A percentile compares a stretch with the other conserved stretches of the same genome.
These are phyloP conservation scores for Cryptosporidium sp. DNA, from an alignment of 169 alveolate genomes.

Conservation along the genomic window DNA sequence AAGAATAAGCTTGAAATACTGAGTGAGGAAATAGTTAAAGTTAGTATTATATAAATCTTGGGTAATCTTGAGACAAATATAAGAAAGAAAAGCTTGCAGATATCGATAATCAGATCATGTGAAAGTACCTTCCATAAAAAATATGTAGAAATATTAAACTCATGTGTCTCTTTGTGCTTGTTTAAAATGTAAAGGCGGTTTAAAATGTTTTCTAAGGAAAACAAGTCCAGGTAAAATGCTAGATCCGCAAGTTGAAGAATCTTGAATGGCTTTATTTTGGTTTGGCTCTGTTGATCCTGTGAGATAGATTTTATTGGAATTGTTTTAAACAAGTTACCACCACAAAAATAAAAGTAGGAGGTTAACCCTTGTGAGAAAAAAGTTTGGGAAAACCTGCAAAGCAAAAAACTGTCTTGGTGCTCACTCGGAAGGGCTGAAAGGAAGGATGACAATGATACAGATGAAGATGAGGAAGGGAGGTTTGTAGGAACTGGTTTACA, in stretches of 20 bases:
- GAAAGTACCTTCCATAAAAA: slow-evolving; percentile 56
- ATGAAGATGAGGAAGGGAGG: background rate
- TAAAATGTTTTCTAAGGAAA: slow-evolving; percentile 12
- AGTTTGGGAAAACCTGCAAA: slow-evolving; percentile 14
- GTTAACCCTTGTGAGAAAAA: slow-evolving; percentile 6
- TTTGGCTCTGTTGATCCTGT: background rate
- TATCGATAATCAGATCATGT: slow-evolving; percentile 3
- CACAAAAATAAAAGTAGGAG: background rate
- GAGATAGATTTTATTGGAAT: background rate
- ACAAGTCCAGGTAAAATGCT: slow-evolving; percentile 7
- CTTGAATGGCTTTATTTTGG: slow-evolving; percentile 35
- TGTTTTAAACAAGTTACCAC: background rate
- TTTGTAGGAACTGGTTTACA: background rate
- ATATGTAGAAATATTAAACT: slow-evolving; percentile 47
- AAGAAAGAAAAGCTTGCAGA: background rate
- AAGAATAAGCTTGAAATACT: slow-evolving; percentile 4
- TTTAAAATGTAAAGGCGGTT: background rate
- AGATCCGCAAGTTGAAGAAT: slow-evolving; percentile 34
- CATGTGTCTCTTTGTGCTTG: slow-evolving; percentile 62
- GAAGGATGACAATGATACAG: background rate
- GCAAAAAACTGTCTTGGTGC: slow-evolving; percentile 2
- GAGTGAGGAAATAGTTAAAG: slow-evolving; percentile 5
- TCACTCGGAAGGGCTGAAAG: background rate
- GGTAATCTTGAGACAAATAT: background rate
- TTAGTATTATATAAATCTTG: background rate